Evolutionary conservation across 2,329 filamentous ascomycete species (phyloP).

Genomic region (Penicillium fuscoglaucum): DNA sequence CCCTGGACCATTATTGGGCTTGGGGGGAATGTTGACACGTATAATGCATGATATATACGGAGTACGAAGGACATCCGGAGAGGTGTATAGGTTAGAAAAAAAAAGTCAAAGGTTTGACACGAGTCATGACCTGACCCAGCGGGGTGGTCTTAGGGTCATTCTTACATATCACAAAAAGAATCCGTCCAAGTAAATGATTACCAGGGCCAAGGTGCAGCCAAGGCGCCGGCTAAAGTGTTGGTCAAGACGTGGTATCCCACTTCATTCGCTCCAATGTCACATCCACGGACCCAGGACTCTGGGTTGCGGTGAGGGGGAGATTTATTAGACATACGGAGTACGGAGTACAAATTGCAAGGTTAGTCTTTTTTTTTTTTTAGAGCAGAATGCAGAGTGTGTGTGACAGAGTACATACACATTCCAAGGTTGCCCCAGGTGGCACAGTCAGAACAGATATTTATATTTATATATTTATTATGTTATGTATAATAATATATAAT

Average conservation of each 20-base stretch:
- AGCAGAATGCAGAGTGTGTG: neutral
- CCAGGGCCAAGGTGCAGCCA: neutral
- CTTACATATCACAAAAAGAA: neutral
- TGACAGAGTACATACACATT: neutral
- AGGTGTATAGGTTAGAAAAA: neutral
- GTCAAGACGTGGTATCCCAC: neutral
- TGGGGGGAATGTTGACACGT: neutral
- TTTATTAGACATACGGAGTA: neutral
- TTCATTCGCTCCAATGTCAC: neutral
- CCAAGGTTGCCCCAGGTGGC: neutral
- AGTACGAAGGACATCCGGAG: neutral
- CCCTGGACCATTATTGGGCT: neutral
- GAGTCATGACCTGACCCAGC: neutral
- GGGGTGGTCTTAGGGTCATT: slow-evolving; percentile 1
- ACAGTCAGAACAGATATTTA: too few species aligned
- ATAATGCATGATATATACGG: neutral
- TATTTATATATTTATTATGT: too few species aligned
- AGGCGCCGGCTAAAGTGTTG: neutral
- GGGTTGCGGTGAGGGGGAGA: slow-evolving; percentile 4
- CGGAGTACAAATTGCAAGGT: neutral
- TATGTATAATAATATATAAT: too few species aligned
- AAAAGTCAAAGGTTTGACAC: neutral
- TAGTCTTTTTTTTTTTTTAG: neutral
- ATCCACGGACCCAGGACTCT: slow-evolving; percentile 1
- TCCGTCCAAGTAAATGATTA: neutral